Percentiles rank a stretch among this genome's conserved stretches.
Evolutionary conservation across 345 rosid genomes (phyloP).

Genomic region (Salix dunnii): DNA sequence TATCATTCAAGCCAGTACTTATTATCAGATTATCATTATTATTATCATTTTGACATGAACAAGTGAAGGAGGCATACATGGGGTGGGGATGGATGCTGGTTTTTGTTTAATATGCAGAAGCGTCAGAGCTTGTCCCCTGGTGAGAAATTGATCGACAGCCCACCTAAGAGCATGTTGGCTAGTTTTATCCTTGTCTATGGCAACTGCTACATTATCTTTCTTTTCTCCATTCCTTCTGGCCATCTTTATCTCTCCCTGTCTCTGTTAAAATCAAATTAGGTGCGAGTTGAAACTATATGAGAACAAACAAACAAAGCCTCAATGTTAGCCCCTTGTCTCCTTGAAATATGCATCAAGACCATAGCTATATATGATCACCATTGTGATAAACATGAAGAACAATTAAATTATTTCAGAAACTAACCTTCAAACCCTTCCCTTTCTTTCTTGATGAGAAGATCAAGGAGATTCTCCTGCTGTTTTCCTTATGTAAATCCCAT

Average conservation of each 20-base stretch:
- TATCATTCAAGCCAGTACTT: background rate
- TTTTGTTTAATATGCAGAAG: constrained; percentile 63
- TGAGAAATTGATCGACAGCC: constrained; percentile 59
- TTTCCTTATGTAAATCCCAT: too few species aligned
- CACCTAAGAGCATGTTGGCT: constrained; percentile 80
- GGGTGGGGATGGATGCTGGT: constrained; percentile 36
- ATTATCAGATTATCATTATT: too few species aligned
- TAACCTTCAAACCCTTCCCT: too few species aligned
- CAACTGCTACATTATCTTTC: constrained; percentile 43
- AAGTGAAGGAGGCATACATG: constrained; percentile 17
- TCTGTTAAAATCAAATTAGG: background rate
- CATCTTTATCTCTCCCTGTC: background rate
- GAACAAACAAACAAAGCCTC: background rate
- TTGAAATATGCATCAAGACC: background rate
- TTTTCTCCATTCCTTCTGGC: constrained; percentile 8
- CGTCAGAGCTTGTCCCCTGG: constrained; percentile 50
- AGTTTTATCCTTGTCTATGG: constrained; percentile 69
- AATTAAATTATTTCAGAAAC: too few species aligned
- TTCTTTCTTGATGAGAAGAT: too few species aligned
- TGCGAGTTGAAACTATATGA: background rate
- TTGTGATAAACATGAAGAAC: background rate
- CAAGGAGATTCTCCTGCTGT: too few species aligned
- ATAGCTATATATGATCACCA: background rate
- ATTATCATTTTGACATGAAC: background rate
- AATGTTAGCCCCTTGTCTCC: background rate